Base-by-base conservation (phyloP, 2,329 filamentous ascomycete species). In the Arthrocladium fulminans region DNA sequence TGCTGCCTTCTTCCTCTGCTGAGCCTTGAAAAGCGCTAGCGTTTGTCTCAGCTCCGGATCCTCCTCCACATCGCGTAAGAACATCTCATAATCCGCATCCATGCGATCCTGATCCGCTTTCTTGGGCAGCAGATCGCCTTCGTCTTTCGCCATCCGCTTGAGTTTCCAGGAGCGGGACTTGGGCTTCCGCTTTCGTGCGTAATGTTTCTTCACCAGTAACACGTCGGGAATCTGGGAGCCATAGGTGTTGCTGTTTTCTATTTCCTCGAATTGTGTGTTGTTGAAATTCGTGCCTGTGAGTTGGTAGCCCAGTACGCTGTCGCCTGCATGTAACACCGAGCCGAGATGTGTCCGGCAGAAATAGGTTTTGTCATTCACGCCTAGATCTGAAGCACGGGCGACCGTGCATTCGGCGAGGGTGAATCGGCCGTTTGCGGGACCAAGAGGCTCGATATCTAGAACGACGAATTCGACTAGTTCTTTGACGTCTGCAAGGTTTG, bases 151-250 rank as follows among this genome's bases (percentile, higher is more conserved):
- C 86, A 98, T 90, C 61, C 92, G 88, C 79, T 86, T 94, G 66
- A 98, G 80, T 66, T 84, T 86, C 92, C 92, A 98, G 74, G 86
- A 86, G 58, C 94, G 82, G 67, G 75, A 77, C 73, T 81, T 83
- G 64, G 80, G 77, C 79, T 90, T 94, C 73, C 85, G 83, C 69
- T 85, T 84, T 59, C 86, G 81, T 50, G 84, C 81, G 70, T 94
- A 98, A 75, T 87, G 83, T 69, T 98, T 98, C 88, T 94, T 97
- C 65, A 98, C 88, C 2, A 98, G 76, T 5, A 98, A 71, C 0
- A 97, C 92, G 61, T 98, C 92, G 0, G 92, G 92, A 48, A 98
- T 86, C 2, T 76, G 81, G 2, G 81, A 83, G 2, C 79, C 73
- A 68, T 94, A 90, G 44, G 83, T 80, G 65, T 80, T 80, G 46